phyloP scores from a whole-genome alignment of 208 protist genomes.

The Acanthamoeba royreba region DNA sequence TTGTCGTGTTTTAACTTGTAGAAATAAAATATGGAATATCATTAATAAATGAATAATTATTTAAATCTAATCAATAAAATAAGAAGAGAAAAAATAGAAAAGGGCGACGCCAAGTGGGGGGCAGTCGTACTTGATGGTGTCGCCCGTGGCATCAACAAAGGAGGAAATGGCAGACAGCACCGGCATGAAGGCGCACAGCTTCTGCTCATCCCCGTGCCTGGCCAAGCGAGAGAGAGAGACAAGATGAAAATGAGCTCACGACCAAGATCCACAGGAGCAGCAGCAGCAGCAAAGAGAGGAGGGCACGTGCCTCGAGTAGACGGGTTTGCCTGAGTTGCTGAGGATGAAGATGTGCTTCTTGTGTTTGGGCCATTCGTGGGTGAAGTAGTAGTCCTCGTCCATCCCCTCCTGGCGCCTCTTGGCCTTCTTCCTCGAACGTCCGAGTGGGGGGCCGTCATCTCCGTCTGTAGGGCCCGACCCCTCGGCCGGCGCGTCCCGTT shows the following conservation, averaged over 20 bases:
- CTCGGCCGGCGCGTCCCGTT: not conserved
- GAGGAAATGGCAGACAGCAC: conserved; percentile 70
- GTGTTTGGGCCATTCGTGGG: conserved; percentile 59
- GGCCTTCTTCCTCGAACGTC: not conserved
- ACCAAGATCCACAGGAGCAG: not conserved
- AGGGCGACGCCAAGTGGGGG: no score
- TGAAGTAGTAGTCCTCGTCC: conserved; percentile 7
- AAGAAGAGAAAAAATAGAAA: not conserved
- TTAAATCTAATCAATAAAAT: no score
- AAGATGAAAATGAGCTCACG: not conserved
- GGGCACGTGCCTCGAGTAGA: conserved; percentile 61
- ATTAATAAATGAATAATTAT: no score
- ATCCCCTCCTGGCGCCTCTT: not conserved
- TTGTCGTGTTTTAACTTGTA: no score
- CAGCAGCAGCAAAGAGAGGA: not conserved
- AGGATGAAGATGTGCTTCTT: conserved; percentile 79
- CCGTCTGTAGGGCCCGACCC: no score
- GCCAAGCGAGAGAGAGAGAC: not conserved
- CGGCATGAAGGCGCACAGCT: conserved; percentile 72
- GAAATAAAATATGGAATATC: no score
- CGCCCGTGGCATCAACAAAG: conserved; percentile 65
- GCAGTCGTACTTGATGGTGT: conserved; percentile 44
- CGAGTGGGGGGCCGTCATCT: not conserved
- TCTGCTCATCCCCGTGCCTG: conserved; percentile 69
- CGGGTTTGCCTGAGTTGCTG: conserved; percentile 71